Evolutionary conservation across 2,329 filamentous ascomycete genomes (phyloP).

Genomic region (Xylariales sp.): DNA sequence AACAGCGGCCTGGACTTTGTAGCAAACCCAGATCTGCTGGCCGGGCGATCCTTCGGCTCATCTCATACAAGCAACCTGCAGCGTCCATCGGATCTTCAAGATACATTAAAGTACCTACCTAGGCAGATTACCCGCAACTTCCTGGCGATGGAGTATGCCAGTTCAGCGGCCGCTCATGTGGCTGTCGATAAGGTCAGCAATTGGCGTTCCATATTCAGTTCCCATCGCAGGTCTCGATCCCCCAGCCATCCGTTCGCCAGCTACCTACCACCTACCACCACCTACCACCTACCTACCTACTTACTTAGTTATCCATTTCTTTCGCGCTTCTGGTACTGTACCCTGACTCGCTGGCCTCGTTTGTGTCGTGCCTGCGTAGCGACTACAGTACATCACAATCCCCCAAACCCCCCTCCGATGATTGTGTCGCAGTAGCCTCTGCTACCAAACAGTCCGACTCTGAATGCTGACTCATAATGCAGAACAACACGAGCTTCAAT

Average conservation of each 20-base stretch:
- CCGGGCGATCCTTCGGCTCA: neutral
- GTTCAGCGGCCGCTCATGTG: neutral
- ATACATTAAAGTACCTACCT: neutral
- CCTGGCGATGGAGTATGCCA: slow-evolving; percentile 5
- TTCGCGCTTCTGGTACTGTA: neutral
- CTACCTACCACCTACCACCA: no score
- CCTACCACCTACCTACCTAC: neutral
- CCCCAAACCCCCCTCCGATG: no score
- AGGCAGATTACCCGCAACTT: neutral
- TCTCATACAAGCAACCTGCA: slow-evolving; percentile 1
- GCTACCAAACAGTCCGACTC: no score
- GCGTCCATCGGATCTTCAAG: slow-evolving; percentile 7
- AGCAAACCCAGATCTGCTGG: slow-evolving; percentile 1
- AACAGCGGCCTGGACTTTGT: neutral
- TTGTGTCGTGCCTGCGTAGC: no score
- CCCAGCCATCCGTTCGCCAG: no score
- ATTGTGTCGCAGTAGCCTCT: no score
- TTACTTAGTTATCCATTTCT: neutral
- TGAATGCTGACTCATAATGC: slow-evolving; percentile 23
- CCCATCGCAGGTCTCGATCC: no score
- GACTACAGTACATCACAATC: neutral
- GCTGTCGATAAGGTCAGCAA: slow-evolving; percentile 10
- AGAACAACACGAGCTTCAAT: slow-evolving; percentile 21
- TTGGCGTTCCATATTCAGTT: slow-evolving; percentile 9
- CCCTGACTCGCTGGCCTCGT: neutral